These are phyloP conservation scores for Aspergillus uvarum DNA, from an alignment of 2,329 filamentous ascomycete species.

Conservation along the genomic window DNA sequence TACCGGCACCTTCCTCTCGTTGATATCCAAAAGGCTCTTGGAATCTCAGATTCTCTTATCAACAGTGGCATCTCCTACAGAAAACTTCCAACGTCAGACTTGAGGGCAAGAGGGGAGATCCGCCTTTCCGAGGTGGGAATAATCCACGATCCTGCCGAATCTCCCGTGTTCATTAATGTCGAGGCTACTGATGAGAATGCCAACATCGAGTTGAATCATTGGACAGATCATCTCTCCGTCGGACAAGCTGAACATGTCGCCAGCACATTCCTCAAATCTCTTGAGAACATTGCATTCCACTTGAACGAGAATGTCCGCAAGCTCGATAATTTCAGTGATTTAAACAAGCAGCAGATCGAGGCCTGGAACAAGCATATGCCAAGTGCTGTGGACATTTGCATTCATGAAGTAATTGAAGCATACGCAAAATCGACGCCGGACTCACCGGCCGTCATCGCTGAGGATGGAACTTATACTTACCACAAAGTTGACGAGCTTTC, in stretches of 20 bases:
- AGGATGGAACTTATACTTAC: slow-evolving; percentile 38
- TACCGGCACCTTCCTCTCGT: slow-evolving; percentile 47
- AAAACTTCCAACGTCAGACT: slow-evolving; percentile 35
- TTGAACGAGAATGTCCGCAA: slow-evolving; percentile 32
- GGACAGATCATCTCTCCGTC: slow-evolving; percentile 42
- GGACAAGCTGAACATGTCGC: slow-evolving; percentile 41
- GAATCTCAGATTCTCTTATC: slow-evolving; percentile 43
- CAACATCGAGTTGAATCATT: slow-evolving; percentile 43
- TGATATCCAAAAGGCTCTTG: slow-evolving; percentile 48
- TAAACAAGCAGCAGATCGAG: slow-evolving; percentile 31
- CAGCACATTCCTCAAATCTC: slow-evolving; percentile 36
- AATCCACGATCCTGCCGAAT: slow-evolving; percentile 51
- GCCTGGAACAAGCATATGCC: slow-evolving; percentile 32
- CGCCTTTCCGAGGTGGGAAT: slow-evolving; percentile 40
- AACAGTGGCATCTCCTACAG: slow-evolving; percentile 52
- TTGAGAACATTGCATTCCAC: slow-evolving; percentile 41
- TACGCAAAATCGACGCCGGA: slow-evolving; percentile 25
- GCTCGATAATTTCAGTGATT: slow-evolving; percentile 41
- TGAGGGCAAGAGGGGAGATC: slow-evolving; percentile 27
- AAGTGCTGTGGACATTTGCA: slow-evolving; percentile 25
- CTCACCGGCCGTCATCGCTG: slow-evolving; percentile 30
- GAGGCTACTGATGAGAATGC: slow-evolving; percentile 46
- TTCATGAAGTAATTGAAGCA: slow-evolving; percentile 30
- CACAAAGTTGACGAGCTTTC: slow-evolving; percentile 34
- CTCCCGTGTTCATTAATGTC: slow-evolving; percentile 50